These are phyloP conservation scores for Cercospora citrullina DNA, from an alignment of 2,329 filamentous ascomycete genomes.

Conservation along the genomic window DNA sequence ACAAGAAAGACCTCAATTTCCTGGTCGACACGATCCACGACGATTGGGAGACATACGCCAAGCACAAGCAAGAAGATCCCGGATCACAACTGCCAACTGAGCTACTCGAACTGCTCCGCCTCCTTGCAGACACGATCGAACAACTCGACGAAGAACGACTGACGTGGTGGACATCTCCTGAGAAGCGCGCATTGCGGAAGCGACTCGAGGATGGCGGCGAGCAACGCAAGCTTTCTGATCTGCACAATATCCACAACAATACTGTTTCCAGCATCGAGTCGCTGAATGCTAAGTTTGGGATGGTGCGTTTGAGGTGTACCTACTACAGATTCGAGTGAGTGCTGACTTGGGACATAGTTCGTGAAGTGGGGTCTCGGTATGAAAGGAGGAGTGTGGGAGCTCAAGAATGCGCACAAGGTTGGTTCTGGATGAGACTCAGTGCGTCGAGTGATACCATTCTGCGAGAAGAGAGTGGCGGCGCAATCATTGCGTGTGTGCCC, in stretches of 20 bases:
- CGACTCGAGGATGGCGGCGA: slow-evolving; percentile 23
- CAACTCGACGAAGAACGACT: slow-evolving; percentile 24
- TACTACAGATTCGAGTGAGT: too few species aligned
- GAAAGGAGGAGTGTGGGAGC: slow-evolving; percentile 23
- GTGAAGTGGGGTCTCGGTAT: slow-evolving; percentile 29
- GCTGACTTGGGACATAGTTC: slow-evolving; percentile 9
- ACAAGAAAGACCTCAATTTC: slow-evolving; percentile 23
- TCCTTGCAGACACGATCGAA: slow-evolving; percentile 18
- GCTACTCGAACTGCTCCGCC: slow-evolving; percentile 24
- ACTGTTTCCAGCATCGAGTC: slow-evolving; percentile 20
- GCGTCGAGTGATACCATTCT: not conserved
- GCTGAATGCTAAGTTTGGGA: slow-evolving; percentile 22
- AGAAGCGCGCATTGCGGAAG: slow-evolving; percentile 23
- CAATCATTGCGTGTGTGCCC: not conserved
- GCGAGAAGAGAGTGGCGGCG: not conserved
- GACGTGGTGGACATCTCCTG: slow-evolving; percentile 26
- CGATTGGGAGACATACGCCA: slow-evolving; percentile 15
- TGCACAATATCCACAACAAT: slow-evolving; percentile 31
- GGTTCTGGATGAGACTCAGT: not conserved
- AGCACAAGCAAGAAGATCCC: slow-evolving; percentile 2
- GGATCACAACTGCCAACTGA: not conserved
- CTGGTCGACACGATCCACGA: slow-evolving; percentile 23
- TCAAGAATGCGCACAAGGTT: slow-evolving; percentile 16
- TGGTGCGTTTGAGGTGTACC: not conserved
- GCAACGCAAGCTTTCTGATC: slow-evolving; percentile 23